phyloP scores from a whole-genome alignment of 306 rosid genomes.

The Hippophae gyantsensis region DNA sequence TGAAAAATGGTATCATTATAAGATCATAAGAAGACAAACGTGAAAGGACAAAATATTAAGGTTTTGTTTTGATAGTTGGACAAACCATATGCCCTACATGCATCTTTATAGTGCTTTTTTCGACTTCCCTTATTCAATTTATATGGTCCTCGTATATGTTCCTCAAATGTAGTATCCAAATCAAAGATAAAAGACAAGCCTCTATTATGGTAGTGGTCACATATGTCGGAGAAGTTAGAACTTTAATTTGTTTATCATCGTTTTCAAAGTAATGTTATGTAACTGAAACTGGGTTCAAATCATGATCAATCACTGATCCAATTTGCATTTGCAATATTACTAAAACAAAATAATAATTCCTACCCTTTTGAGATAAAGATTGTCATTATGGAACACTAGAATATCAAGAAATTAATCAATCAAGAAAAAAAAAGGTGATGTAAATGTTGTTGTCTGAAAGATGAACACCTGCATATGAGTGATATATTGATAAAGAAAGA shows the following conservation, averaged over 20 bases:
- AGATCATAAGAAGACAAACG: slow-evolving; percentile 60
- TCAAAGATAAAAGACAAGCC: slow-evolving; percentile 43
- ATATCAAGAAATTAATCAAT: too few relatives aligned
- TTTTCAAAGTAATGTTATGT: too few relatives aligned
- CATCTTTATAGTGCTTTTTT: slow-evolving; percentile 31
- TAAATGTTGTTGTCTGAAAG: background rate
- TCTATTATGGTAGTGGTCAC: slow-evolving; percentile 31
- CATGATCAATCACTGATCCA: too few relatives aligned
- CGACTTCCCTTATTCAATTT: slow-evolving; percentile 32
- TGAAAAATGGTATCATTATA: slow-evolving; percentile 42
- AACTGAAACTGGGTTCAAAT: too few relatives aligned
- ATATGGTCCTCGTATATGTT: slow-evolving; percentile 42
- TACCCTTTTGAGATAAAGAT: too few relatives aligned
- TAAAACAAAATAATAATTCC: too few relatives aligned
- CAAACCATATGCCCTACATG: slow-evolving; percentile 49
- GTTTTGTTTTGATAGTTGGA: slow-evolving; percentile 62
- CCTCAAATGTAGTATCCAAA: slow-evolving; percentile 29
- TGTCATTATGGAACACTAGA: too few relatives aligned
- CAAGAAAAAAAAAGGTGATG: too few relatives aligned
- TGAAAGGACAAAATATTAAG: slow-evolving; percentile 93
- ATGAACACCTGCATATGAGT: background rate
- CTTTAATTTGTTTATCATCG: background rate
- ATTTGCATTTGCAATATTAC: background rate
- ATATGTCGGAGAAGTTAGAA: slow-evolving; percentile 28
- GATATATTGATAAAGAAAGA: slow-evolving; percentile 1